Percentiles rank a stretch among this genome's conserved stretches.
Conservation (phyloP, 805 yeast genomes). For the Danielia oregonensis region DNA sequence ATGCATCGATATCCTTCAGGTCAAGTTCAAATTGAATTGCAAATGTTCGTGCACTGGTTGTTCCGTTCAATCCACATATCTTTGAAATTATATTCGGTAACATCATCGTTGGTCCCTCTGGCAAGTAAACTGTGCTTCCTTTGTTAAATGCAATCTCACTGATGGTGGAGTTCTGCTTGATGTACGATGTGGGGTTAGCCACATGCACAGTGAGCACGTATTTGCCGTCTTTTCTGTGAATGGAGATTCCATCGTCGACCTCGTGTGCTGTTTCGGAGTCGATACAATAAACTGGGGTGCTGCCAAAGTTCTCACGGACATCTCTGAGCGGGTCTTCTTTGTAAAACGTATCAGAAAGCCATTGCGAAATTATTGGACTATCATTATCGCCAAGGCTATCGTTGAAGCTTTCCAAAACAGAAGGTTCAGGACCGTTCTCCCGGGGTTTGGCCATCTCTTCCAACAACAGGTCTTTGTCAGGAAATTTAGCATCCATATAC, state of each 20-base stretch:
- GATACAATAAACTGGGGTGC: slow-evolving; percentile 69
- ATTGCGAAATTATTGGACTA: neutral
- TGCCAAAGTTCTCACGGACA: slow-evolving; percentile 39
- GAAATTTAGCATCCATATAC: slow-evolving; percentile 18
- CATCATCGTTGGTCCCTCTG: slow-evolving; percentile 65
- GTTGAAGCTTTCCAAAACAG: neutral
- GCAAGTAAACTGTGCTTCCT: slow-evolving; percentile 68
- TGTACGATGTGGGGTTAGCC: slow-evolving; percentile 80
- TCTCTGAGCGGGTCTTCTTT: slow-evolving; percentile 25
- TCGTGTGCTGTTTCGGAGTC: slow-evolving; percentile 81
- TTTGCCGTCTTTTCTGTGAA: slow-evolving; percentile 29
- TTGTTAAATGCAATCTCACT: slow-evolving; percentile 57
- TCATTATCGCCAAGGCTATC: neutral
- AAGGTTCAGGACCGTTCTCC: neutral
- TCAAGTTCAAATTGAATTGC: slow-evolving; percentile 30
- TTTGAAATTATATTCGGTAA: slow-evolving; percentile 56
- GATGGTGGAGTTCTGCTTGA: slow-evolving; percentile 39
- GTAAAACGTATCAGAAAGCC: slow-evolving; percentile 15
- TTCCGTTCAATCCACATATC: slow-evolving; percentile 47
- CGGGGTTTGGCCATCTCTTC: neutral
- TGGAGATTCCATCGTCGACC: slow-evolving; percentile 88
- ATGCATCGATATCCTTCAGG: slow-evolving; percentile 15
- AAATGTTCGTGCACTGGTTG: slow-evolving; percentile 41
- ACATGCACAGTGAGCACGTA: slow-evolving; percentile 64
- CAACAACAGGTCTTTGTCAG: neutral